These are phyloP conservation scores for Metschnikowia reukaufii DNA, from an alignment of 805 yeast genomes.

Conservation along the genomic window DNA sequence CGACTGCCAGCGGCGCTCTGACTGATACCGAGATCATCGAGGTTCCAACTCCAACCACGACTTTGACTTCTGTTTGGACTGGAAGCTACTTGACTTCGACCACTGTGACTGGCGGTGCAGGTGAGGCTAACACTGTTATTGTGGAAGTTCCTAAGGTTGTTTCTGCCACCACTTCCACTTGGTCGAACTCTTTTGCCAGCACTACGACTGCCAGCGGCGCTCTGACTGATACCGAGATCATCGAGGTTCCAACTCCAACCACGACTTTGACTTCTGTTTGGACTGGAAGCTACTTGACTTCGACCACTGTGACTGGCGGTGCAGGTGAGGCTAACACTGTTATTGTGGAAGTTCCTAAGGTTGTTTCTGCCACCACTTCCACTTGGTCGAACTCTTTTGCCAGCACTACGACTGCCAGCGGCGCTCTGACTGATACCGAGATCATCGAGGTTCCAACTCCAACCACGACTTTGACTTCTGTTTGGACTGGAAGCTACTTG, in stretches of 20 bases:
- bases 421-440: neutral
- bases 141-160: slow-evolving; percentile 16
- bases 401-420: neutral
- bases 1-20: no score
- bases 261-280: slow-evolving; percentile 12
- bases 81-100: neutral
- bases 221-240: slow-evolving; percentile 9
- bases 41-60: no score
- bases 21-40: no score
- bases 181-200: slow-evolving; percentile 11
- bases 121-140: slow-evolving; percentile 8
- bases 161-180: slow-evolving; percentile 13
- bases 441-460: slow-evolving; percentile 21
- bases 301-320: slow-evolving; percentile 9
- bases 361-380: neutral
- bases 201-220: slow-evolving; percentile 13
- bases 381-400: slow-evolving; percentile 10
- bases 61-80: slow-evolving; percentile 11
- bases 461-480: slow-evolving; percentile 5
- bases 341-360: slow-evolving; percentile 12
- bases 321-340: slow-evolving; percentile 14
- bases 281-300: slow-evolving; percentile 10
- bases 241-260: slow-evolving; percentile 11
- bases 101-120: no score
- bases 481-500: slow-evolving; percentile 3